A percentile compares a stretch with the other conserved stretches of the same genome.
Evolutionary conservation across 768 basidiomycete species (phyloP).

Genomic region (Termitomyces heimii): DNA sequence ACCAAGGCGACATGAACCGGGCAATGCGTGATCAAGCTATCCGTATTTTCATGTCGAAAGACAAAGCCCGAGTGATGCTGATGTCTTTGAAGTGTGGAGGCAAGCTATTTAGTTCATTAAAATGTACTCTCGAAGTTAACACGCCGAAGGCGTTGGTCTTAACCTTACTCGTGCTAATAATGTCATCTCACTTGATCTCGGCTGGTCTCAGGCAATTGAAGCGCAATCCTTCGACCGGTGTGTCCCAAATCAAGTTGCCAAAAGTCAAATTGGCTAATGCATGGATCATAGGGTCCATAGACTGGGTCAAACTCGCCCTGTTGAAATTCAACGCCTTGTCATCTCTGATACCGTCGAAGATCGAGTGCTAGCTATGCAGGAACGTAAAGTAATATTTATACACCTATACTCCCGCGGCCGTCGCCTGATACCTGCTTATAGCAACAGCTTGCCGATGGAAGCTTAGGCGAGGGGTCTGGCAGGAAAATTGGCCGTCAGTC

Average conservation of each 20-base stretch:
- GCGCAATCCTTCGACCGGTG: constrained; percentile 52
- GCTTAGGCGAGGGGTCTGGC: constrained; percentile 55
- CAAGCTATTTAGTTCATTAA: constrained; percentile 9
- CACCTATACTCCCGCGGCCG: not conserved
- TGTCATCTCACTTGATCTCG: constrained; percentile 58
- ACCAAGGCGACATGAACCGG: constrained; percentile 56
- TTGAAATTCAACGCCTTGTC: constrained; percentile 50
- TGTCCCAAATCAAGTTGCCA: not conserved
- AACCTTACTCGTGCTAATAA: constrained; percentile 62
- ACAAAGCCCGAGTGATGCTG: constrained; percentile 53
- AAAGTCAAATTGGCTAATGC: constrained; percentile 5
- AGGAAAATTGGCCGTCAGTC: constrained; percentile 51
- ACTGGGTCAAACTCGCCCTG: constrained; percentile 47
- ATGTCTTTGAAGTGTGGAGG: constrained; percentile 65
- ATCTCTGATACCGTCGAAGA: constrained; percentile 62
- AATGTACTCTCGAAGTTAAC: not conserved
- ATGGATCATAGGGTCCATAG: constrained; percentile 34
- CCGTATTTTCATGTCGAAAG: constrained; percentile 53
- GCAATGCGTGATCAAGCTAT: constrained; percentile 48
- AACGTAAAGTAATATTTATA: constrained; percentile 39
- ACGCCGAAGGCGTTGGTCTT: constrained; percentile 35
- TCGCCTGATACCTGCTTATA: constrained; percentile 7
- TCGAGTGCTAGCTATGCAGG: constrained; percentile 60
- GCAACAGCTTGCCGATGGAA: constrained; percentile 55
- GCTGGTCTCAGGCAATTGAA: constrained; percentile 61